phyloP scores from a whole-genome alignment of 176 grass and related monocot species.

The Rhynchospora pubera region DNA sequence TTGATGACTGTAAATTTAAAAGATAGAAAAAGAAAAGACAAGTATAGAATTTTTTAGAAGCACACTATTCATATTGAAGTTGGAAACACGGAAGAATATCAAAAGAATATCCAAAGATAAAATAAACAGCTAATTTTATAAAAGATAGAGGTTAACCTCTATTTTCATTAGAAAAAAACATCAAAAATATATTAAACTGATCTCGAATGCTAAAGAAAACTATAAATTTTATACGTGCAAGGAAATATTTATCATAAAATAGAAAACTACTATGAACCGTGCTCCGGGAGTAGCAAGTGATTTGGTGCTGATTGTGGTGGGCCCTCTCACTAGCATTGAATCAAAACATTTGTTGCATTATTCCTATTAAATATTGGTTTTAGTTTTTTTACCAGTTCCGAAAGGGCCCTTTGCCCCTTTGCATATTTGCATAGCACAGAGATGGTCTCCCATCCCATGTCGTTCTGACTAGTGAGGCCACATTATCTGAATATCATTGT shows the following conservation, averaged over 20 bases:
- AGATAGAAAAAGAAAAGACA: neutral
- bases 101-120: too few species aligned
- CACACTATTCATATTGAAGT: neutral
- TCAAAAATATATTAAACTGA: too few species aligned
- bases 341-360: neutral
- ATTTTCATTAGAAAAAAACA: too few species aligned
- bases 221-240: neutral
- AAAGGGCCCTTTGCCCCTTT: neutral
- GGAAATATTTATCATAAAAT: neutral
- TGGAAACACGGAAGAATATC: neutral
- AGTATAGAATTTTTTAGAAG: neutral
- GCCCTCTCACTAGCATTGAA: neutral
- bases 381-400: too few species aligned
- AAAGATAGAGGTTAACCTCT: too few species aligned
- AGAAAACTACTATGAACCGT: neutral
- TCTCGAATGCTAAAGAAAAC: too few species aligned
- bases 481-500: neutral
- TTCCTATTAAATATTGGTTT: neutral
- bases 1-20: too few species aligned
- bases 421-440: neutral
- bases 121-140: neutral
- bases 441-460: neutral
- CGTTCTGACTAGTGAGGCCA: neutral
- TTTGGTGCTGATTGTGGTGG: neutral
- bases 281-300: neutral